Evolutionary conservation across 495 filamentous ascomycete species (phyloP).

Genomic region (Tirmania nivea): DNA sequence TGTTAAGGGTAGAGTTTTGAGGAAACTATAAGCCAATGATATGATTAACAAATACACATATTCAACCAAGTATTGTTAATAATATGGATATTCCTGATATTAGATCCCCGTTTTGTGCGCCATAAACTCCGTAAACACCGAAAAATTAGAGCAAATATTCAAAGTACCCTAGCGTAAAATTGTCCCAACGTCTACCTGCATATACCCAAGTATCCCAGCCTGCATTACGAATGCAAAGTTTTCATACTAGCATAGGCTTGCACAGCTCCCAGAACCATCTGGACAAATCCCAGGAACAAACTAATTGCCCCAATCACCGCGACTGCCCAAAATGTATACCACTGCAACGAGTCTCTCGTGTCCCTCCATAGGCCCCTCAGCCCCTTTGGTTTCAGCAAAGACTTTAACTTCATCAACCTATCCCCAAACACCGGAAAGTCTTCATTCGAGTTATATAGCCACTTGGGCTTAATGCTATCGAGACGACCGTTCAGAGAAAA

Average conservation of each 20-base stretch:
- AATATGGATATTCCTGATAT: no score
- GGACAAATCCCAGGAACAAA: constrained; percentile 1
- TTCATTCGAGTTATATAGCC: constrained; percentile 1
- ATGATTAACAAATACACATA: no score
- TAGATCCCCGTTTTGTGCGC: no score
- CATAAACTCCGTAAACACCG: no score
- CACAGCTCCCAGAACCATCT: neutral
- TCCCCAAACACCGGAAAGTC: constrained; percentile 13
- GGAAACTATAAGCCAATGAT: no score
- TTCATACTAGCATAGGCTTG: neutral
- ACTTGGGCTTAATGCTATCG: neutral
- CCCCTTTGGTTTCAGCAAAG: constrained; percentile 2
- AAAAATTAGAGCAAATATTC: no score
- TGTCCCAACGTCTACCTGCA: no score
- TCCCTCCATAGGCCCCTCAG: constrained; percentile 11
- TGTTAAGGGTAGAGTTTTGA: no score
- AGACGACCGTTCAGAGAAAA: neutral
- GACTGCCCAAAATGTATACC: constrained; percentile 19
- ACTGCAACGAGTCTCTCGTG: constrained; percentile 9
- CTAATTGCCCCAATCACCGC: constrained; percentile 6
- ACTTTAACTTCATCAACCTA: constrained; percentile 1
- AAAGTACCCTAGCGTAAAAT: no score
- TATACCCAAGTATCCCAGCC: no score
- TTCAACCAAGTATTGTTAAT: no score
- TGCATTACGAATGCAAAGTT: neutral